phyloP scores from a whole-genome alignment of 2,329 filamentous ascomycete genomes.

The Cyanodermella asteris region DNA sequence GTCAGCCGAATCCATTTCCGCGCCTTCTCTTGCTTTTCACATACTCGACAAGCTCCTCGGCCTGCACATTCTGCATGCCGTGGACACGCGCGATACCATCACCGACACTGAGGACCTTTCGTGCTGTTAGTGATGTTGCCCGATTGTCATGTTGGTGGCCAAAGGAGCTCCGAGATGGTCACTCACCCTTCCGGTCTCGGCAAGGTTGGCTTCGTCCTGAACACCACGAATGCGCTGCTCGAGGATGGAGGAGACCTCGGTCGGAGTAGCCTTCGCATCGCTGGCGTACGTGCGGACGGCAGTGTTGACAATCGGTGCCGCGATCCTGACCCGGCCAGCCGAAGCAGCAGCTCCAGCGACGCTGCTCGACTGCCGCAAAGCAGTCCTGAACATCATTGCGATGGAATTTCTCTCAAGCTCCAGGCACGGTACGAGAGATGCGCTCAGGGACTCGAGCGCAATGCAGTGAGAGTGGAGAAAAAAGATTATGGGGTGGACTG shows the following conservation, averaged over 20 bases:
- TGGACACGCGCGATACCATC: conserved; percentile 99
- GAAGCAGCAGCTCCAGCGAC: conserved; percentile 86
- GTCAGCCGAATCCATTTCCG: conserved; percentile 8
- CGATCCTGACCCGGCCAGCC: conserved; percentile 73
- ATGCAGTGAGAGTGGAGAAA: conserved; percentile 1
- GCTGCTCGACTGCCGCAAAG: conserved; percentile 90
- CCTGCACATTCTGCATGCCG: conserved; percentile 99
- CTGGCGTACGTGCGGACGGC: conserved; percentile 66
- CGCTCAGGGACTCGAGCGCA: conserved; percentile 7
- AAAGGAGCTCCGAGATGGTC: conserved; percentile 4
- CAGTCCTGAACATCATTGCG: conserved; percentile 92
- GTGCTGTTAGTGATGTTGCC: no score
- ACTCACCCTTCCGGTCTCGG: conserved; percentile 85
- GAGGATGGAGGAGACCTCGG: conserved; percentile 97
- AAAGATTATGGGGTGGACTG: conserved; percentile 2
- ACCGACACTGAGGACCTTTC: conserved; percentile 37
- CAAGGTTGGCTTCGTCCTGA: conserved; percentile 84
- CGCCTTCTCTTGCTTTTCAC: conserved; percentile 25
- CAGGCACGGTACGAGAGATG: no score
- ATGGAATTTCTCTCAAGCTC: no score
- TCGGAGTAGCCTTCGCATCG: conserved; percentile 86
- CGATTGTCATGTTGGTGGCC: conserved; percentile 11
- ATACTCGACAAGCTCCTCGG: conserved; percentile 98
- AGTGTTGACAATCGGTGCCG: conserved; percentile 54
- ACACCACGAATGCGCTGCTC: conserved; percentile 98